Conservation (phyloP, 2,329 filamentous ascomycete genomes). For the Aspergillus uvarum region DNA sequence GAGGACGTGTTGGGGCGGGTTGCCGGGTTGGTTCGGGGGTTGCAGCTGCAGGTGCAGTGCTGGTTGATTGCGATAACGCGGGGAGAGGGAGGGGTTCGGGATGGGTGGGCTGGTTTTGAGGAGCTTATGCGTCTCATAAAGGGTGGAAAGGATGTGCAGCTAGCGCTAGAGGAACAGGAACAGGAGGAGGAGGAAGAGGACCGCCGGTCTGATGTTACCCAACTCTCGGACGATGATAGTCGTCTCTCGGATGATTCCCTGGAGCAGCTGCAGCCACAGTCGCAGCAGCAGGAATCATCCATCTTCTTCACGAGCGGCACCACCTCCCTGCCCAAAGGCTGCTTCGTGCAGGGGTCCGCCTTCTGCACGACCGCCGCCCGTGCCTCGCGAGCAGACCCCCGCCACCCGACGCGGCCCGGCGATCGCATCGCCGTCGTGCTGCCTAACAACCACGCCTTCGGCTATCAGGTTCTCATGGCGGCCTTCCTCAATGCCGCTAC, state of each 20-base stretch:
- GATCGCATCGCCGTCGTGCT: constrained; percentile 10
- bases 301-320: constrained; percentile 23
- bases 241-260: no score
- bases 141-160: no score
- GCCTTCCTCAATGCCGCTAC: constrained; percentile 15
- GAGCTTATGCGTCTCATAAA: neutral
- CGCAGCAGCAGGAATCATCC: neutral
- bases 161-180: no score
- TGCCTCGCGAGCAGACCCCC: neutral
- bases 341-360: constrained; percentile 12
- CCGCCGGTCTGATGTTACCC: no score
- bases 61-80: neutral
- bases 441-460: constrained; percentile 20
- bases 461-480: constrained; percentile 13
- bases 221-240: no score
- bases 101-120: neutral
- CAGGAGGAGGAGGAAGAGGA: no score
- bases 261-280: no score
- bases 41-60: no score
- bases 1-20: neutral
- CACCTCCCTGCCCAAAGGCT: constrained; percentile 19
- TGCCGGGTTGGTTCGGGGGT: no score
- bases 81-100: neutral
- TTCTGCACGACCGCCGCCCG: constrained; percentile 11
- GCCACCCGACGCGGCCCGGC: constrained; percentile 12